phyloP scores from a whole-genome alignment of 2,329 filamentous ascomycete species.

The Aspergillus fructus region DNA sequence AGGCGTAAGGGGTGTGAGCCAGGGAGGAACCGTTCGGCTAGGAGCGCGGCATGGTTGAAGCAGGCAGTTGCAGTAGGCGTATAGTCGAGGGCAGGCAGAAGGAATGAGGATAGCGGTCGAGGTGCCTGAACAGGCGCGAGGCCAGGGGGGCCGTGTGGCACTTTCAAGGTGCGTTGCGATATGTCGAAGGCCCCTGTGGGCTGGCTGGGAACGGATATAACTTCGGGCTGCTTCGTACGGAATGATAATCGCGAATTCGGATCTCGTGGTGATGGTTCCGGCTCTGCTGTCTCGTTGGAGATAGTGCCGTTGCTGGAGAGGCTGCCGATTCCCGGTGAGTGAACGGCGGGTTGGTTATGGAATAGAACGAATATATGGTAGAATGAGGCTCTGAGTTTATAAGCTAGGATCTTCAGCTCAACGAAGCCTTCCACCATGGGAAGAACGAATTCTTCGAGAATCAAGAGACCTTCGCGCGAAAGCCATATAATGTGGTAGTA shows the following conservation, averaged over 20 bases:
- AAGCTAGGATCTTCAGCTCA: constrained; percentile 84
- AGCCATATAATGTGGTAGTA: constrained; percentile 95
- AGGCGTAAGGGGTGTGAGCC: constrained; percentile 87
- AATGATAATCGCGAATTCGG: constrained; percentile 20
- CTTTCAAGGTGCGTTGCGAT: constrained; percentile 12
- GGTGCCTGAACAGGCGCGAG: constrained; percentile 33
- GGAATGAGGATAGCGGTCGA: constrained; percentile 63
- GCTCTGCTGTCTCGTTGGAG: constrained; percentile 29
- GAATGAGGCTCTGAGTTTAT: constrained; percentile 90
- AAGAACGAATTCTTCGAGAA: constrained; percentile 81
- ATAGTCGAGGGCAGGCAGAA: constrained; percentile 78
- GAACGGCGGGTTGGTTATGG: constrained; percentile 82
- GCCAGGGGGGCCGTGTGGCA: constrained; percentile 34
- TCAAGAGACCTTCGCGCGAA: constrained; percentile 81
- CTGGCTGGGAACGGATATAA: constrained; percentile 12
- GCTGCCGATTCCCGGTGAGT: constrained; percentile 55
- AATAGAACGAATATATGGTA: constrained; percentile 97
- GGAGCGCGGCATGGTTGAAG: constrained; percentile 72
- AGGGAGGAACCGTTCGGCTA: constrained; percentile 75
- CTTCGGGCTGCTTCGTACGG: constrained; percentile 15
- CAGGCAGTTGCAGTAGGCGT: constrained; percentile 76
- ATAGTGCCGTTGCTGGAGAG: constrained; percentile 29
- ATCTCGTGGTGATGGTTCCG: constrained; percentile 19
- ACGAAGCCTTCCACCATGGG: constrained; percentile 76
- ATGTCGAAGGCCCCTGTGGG: neutral